Conservation (phyloP, 2,329 filamentous ascomycete genomes). For the Calcarisporium arbuscula region DNA sequence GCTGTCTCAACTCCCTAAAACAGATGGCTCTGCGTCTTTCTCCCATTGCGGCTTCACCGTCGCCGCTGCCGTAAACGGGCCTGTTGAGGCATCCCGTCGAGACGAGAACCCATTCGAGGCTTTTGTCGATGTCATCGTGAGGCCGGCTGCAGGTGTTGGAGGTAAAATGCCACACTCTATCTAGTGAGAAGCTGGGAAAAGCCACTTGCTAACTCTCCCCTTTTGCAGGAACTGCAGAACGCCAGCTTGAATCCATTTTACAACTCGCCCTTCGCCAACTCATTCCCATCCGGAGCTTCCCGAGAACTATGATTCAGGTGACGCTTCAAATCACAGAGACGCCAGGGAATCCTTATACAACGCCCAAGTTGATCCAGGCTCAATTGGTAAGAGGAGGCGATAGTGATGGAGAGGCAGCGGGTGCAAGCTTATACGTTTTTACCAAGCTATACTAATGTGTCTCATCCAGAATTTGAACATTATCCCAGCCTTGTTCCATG, state of each 20-base stretch:
- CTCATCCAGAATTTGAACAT: slow-evolving; percentile 63
- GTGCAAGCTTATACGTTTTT: too few relatives aligned
- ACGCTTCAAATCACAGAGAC: slow-evolving; percentile 68
- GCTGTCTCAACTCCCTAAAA: slow-evolving; percentile 57
- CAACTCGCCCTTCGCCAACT: slow-evolving; percentile 67
- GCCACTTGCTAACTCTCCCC: background rate
- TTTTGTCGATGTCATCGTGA: slow-evolving; percentile 80
- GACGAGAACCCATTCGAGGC: slow-evolving; percentile 93
- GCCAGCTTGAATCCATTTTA: slow-evolving; percentile 74
- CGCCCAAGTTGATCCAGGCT: slow-evolving; percentile 53
- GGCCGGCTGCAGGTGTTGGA: slow-evolving; percentile 78
- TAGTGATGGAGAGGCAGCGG: too few relatives aligned
- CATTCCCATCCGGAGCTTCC: slow-evolving; percentile 68
- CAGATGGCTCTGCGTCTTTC: slow-evolving; percentile 77
- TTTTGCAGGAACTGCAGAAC: slow-evolving; percentile 58
- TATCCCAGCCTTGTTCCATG: slow-evolving; percentile 76
- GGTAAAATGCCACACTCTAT: slow-evolving; percentile 40
- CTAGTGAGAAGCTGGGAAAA: background rate
- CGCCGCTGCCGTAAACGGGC: slow-evolving; percentile 83
- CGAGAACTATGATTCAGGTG: slow-evolving; percentile 71
- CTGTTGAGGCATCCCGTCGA: slow-evolving; percentile 79
- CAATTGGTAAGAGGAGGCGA: slow-evolving; percentile 44
- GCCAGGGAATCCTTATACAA: slow-evolving; percentile 61
- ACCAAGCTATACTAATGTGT: too few relatives aligned
- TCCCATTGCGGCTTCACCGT: slow-evolving; percentile 72